These are phyloP conservation scores for Yueomyces sp. DNA, from an alignment of 805 yeast species.

Conservation along the genomic window DNA sequence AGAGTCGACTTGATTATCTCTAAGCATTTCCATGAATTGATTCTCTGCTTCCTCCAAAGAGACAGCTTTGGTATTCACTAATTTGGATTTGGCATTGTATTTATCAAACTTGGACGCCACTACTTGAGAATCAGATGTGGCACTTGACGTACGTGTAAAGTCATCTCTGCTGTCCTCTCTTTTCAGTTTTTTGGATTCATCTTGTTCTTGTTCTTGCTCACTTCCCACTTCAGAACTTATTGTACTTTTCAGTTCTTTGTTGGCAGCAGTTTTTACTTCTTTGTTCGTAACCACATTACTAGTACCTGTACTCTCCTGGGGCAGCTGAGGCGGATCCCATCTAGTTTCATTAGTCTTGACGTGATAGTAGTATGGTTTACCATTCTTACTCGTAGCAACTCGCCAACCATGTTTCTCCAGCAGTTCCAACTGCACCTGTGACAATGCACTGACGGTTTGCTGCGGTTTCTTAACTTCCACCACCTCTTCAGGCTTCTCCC, in stretches of 20 bases:
- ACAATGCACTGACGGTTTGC: no score
- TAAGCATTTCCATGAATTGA: constrained; percentile 40
- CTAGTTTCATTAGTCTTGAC: constrained; percentile 50
- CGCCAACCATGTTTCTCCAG: constrained; percentile 36
- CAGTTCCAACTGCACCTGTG: not conserved
- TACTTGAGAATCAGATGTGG: constrained; percentile 2
- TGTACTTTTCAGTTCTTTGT: not conserved
- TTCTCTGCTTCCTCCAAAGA: constrained; percentile 28
- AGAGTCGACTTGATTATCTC: constrained; percentile 45
- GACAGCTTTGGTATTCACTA: constrained; percentile 17
- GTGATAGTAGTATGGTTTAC: constrained; percentile 62
- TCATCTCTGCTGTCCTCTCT: no score
- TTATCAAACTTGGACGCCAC: constrained; percentile 1
- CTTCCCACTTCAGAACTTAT: not conserved
- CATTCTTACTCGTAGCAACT: constrained; percentile 47
- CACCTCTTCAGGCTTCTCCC: constrained; percentile 62
- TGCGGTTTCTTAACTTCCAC: not conserved
- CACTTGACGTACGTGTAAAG: not conserved
- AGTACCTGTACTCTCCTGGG: no score
- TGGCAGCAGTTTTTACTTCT: constrained; percentile 6
- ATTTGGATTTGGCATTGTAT: constrained; percentile 14
- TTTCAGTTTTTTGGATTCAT: not conserved
- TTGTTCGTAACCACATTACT: no score
- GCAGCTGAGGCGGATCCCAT: constrained; percentile 67
- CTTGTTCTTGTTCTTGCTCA: not conserved